These are phyloP conservation scores for Naganishia randhawae DNA, from an alignment of 768 basidiomycete species.

Conservation along the genomic window DNA sequence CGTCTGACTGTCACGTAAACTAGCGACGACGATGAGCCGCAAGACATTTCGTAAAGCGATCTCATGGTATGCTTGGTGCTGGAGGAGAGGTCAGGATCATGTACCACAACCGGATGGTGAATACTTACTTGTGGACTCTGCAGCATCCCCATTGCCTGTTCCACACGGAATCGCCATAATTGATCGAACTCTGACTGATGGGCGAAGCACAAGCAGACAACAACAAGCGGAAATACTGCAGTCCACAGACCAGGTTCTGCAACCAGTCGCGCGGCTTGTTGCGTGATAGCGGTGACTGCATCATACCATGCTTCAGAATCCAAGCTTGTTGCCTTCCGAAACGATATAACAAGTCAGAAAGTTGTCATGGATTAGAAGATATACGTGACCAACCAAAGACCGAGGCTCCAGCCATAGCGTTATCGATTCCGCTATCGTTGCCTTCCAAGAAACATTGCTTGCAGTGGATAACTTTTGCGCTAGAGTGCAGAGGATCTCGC, in stretches of 20 bases:
- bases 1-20: neutral
- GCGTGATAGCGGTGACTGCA: conserved; percentile 21
- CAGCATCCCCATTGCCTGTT: conserved; percentile 25
- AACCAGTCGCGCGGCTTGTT: conserved; percentile 22
- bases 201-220: conserved; percentile 9
- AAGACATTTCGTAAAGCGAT: conserved; percentile 17
- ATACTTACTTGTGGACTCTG: conserved; percentile 23
- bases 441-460: conserved; percentile 20
- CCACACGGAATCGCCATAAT: conserved; percentile 16
- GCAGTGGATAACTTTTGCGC: neutral
- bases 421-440: conserved; percentile 11
- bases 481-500: conserved; percentile 6
- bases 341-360: neutral
- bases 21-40: conserved; percentile 8
- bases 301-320: conserved; percentile 6
- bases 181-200: conserved; percentile 10
- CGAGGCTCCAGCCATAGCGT: conserved; percentile 15
- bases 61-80: conserved; percentile 18
- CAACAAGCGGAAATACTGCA: conserved; percentile 8
- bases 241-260: conserved; percentile 24
- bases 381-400: neutral
- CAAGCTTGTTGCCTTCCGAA: neutral
- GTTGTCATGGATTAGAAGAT: no score
- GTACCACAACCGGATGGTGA: neutral
- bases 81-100: neutral